Percentiles rank a stretch among this genome's conserved stretches.
Conservation (phyloP, 176 grass and related monocot genomes). For the Urochloa ruziziensis region DNA sequence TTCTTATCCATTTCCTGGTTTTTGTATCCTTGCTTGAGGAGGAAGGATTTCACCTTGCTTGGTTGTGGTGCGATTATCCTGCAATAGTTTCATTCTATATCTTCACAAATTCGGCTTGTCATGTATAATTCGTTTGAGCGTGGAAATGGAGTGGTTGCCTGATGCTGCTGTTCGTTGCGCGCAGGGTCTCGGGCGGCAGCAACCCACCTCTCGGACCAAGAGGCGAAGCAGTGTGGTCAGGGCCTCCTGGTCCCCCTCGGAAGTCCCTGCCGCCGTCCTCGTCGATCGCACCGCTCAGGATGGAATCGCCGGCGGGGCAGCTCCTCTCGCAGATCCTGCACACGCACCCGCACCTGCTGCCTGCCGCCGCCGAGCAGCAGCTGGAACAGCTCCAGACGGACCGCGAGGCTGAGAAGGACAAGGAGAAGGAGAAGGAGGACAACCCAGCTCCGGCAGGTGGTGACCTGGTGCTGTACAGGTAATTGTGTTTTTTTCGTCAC, state of each 20-base stretch:
- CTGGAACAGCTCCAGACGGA: constrained; percentile 87
- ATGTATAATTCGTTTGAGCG: neutral
- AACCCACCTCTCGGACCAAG: constrained; percentile 11
- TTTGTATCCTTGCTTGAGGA: neutral
- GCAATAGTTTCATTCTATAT: neutral
- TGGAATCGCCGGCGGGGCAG: constrained; percentile 88
- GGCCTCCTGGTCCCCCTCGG: constrained; percentile 55
- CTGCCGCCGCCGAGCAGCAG: constrained; percentile 88
- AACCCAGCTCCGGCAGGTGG: constrained; percentile 51
- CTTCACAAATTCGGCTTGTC: neutral
- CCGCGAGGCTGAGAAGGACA: constrained; percentile 40
- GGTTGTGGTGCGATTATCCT: neutral
- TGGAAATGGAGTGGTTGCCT: neutral
- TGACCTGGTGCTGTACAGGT: constrained; percentile 94
- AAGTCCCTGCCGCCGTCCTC: constrained; percentile 45
- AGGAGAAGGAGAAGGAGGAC: constrained; percentile 42
- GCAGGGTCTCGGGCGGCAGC: constrained; percentile 61
- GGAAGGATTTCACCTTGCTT: neutral
- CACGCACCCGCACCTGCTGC: constrained; percentile 87
- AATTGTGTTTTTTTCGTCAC: constrained; percentile 12
- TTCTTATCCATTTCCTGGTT: constrained; percentile 15
- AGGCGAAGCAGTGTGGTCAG: constrained; percentile 45
- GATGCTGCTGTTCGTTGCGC: neutral
- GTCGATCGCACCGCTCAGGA: constrained; percentile 76
- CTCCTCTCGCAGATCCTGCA: constrained; percentile 83